These are phyloP conservation scores for Ustilago crameri DNA, from an alignment of 1,284 basidiomycete genomes.

Conservation along the genomic window DNA sequence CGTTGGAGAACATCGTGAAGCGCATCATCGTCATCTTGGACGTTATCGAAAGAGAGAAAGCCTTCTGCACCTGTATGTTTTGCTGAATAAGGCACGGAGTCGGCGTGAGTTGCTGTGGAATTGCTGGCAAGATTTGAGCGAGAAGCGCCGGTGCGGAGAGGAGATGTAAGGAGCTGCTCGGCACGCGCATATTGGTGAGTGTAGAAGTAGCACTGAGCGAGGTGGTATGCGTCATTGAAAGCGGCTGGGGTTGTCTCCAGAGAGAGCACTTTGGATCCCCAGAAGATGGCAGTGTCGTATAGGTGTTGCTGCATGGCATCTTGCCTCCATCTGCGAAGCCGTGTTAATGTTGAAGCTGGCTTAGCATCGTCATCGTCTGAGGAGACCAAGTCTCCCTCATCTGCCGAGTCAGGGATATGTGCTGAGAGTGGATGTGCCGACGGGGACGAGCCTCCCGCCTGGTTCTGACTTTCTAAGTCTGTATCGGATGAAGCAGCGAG, in stretches of 20 bases:
- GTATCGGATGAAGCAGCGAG: constrained; percentile 5
- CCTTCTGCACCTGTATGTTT: constrained; percentile 40
- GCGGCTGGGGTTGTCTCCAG: constrained; percentile 74
- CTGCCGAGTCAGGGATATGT: constrained; percentile 5
- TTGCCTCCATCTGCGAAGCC: constrained; percentile 96
- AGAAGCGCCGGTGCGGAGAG: constrained; percentile 71
- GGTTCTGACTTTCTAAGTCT: constrained; percentile 8
- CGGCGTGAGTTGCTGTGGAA: neutral
- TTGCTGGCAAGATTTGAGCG: neutral
- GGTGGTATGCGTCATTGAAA: constrained; percentile 88
- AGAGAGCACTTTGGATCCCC: constrained; percentile 94
- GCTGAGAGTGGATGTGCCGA: neutral
- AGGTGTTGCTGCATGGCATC: constrained; percentile 98
- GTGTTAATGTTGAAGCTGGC: constrained; percentile 57
- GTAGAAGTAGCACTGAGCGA: constrained; percentile 95
- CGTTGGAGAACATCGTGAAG: constrained; percentile 46
- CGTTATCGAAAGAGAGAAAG: constrained; percentile 28
- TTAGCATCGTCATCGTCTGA: constrained; percentile 10
- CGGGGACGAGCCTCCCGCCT: neutral
- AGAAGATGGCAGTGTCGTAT: constrained; percentile 96
- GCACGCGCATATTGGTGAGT: constrained; percentile 94
- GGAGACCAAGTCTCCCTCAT: constrained; percentile 13
- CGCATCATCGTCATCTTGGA: constrained; percentile 49
- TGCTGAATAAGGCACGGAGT: constrained; percentile 1
- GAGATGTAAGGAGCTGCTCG: constrained; percentile 86